phyloP scores from a whole-genome alignment of 2,329 filamentous ascomycete genomes.

The Colletotrichum falcatum region DNA sequence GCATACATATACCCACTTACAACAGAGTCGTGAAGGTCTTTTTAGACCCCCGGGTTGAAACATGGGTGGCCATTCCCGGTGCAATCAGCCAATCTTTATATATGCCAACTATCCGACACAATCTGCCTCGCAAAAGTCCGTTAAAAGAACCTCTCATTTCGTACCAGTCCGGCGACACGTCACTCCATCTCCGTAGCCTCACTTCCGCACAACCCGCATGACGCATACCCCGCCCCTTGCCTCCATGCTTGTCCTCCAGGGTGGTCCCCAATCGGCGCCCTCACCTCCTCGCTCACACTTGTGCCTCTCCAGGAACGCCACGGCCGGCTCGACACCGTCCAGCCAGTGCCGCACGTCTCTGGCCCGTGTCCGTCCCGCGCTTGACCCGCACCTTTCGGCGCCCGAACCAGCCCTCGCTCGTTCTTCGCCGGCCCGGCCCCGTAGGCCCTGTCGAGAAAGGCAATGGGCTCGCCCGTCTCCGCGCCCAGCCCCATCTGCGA shows the following conservation, averaged over 20 bases:
- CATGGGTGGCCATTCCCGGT: background rate
- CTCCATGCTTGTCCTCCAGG: background rate
- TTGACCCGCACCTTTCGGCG: background rate
- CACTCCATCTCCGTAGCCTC: background rate
- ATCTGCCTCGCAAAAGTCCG: background rate
- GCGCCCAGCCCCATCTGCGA: conserved; percentile 46
- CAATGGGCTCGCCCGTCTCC: conserved; percentile 47
- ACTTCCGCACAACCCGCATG: background rate
- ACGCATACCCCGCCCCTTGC: background rate
- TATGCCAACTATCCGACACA: background rate
- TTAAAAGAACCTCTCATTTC: background rate
- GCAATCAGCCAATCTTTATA: background rate
- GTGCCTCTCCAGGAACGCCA: background rate
- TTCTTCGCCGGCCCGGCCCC: conserved; percentile 63
- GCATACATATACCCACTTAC: background rate
- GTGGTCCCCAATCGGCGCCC: background rate
- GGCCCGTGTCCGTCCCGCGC: background rate
- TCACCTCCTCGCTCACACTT: background rate
- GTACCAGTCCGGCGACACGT: no score
- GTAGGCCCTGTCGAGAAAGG: conserved; percentile 65
- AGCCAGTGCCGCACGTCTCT: background rate
- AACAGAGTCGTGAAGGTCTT: background rate
- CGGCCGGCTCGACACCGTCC: background rate
- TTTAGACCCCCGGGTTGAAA: background rate
- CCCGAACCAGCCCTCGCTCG: conserved; percentile 41